A percentile compares a stretch with the other conserved stretches of the same genome.
These are phyloP conservation scores for Groenewaldozyma auringiensis DNA, from an alignment of 1,139 yeast genomes.

Conservation along the genomic window DNA sequence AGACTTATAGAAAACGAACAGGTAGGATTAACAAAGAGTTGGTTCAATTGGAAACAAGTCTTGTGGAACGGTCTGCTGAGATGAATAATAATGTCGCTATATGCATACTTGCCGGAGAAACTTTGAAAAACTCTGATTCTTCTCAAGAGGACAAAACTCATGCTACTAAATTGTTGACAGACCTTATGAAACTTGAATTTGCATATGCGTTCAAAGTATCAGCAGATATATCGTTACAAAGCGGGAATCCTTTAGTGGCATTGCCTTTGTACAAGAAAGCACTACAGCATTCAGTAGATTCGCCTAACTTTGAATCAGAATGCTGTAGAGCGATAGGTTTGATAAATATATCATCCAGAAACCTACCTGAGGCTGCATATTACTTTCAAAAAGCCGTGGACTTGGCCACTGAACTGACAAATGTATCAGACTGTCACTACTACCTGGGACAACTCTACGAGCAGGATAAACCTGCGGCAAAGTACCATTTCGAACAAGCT, in stretches of 20 bases:
- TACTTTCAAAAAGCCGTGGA: conserved; percentile 53
- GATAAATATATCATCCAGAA: conserved; percentile 47
- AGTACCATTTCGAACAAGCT: conserved; percentile 65
- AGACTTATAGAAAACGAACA: conserved; percentile 53
- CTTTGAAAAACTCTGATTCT: conserved; percentile 26
- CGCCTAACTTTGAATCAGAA: conserved; percentile 59
- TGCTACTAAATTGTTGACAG: conserved; percentile 55
- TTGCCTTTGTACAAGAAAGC: conserved; percentile 51
- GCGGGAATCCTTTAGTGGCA: conserved; percentile 44
- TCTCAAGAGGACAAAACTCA: conserved; percentile 47
- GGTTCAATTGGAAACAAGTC: conserved; percentile 55
- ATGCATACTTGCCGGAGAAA: conserved; percentile 52
- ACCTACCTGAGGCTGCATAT: conserved; percentile 38
- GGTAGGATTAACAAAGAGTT: conserved; percentile 42
- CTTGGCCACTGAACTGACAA: conserved; percentile 21
- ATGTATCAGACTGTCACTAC: conserved; percentile 63
- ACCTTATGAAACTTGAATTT: conserved; percentile 54
- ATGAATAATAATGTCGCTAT: conserved; percentile 77
- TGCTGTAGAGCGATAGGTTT: conserved; percentile 66
- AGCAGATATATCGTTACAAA: conserved; percentile 59
- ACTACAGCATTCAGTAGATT: conserved; percentile 19
- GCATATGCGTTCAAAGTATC: conserved; percentile 65
- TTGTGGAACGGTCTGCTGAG: conserved; percentile 78
- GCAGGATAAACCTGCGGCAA: conserved; percentile 34
- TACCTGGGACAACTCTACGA: conserved; percentile 62